Percentiles rank a stretch among this genome's conserved stretches.
These are phyloP conservation scores for Trichoderma guizhouense DNA, from an alignment of 2,329 filamentous ascomycete genomes.

Conservation along the genomic window DNA sequence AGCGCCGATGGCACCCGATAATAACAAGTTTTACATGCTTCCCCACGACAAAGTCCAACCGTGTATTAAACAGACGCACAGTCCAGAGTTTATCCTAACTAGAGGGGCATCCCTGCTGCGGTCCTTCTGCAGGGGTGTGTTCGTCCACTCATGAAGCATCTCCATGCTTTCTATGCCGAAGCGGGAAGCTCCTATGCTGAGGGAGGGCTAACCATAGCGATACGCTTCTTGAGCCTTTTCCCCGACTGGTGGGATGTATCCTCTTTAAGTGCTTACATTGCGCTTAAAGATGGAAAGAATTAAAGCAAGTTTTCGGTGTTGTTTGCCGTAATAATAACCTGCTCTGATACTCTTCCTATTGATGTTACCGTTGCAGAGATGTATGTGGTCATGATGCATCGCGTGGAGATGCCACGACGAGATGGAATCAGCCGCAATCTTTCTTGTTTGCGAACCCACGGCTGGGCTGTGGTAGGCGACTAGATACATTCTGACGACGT, in stretches of 20 bases:
- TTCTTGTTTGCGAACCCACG: background rate
- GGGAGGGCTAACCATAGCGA: background rate
- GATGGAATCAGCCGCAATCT: background rate
- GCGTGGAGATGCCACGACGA: background rate
- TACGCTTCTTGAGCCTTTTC: background rate
- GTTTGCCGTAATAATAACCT: background rate
- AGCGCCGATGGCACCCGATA: background rate
- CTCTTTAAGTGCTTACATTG: background rate
- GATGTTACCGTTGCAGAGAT: background rate
- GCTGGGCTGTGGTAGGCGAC: background rate
- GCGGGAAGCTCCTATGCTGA: constrained; percentile 10
- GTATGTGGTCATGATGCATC: background rate
- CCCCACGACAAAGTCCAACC: background rate
- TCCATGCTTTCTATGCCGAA: constrained; percentile 11
- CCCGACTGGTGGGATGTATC: background rate
- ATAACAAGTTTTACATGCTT: background rate
- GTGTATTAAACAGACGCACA: background rate
- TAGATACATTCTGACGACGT: background rate
- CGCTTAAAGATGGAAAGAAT: background rate
- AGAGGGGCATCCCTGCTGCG: background rate
- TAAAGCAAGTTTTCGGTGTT: background rate
- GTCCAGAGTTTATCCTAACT: background rate
- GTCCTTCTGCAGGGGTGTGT: background rate
- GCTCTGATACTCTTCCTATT: too few species aligned
- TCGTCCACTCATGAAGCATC: background rate